Evolutionary conservation across 1,139 yeast genomes (phyloP), one percentile per base, ranked within the genome.

Genomic region (Suhomyces ambrosiae): DNA sequence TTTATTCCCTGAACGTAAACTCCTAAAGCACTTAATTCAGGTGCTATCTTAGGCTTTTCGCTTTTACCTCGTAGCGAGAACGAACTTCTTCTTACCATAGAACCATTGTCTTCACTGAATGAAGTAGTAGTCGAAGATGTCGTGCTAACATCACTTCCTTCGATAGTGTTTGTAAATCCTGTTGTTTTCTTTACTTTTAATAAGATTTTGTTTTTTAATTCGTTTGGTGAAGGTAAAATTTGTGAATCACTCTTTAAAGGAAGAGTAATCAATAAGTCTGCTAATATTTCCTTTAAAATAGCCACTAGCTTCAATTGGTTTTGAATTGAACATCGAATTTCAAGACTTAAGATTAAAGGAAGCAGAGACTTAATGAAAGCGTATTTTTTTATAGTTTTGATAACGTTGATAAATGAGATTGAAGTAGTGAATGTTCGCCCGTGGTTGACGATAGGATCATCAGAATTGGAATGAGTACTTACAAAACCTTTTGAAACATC

Each of bases 261-360:
- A 21, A 61, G 52, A 0, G 71, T 59, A 1, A 86, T 60, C 27
- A 92, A 62, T 35, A 70, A 60, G 14, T 79, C 83, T 1, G 84
- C 90, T 23, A 94, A 68, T 0, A 74, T 61, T 1, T 76, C 76
- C 35, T 68, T 65, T 38, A 92, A 56, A 1, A 75, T 65, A 1
- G 65, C 61, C 1, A 72, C 79, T 40, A 85, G 79, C 30, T 71
- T 70, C 10, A 60, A 42, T 57, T 94, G 99, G 46, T 81, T 82
- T 16, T 71, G 77, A 0, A 66, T 50, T 7, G 76, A 77, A 60
- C 98, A 92, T 50, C 85, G 86, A 1, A 88, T 74, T 55, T 94
- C 98, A 23, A 94, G 69, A 8, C 97, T 89, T n/a, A 94, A 55
- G 13, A 92, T 83, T 32, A 94, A 65, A 0, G 99, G 99, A 43